A percentile compares a stretch with the other conserved stretches of the same genome.
Evolutionary conservation across 176 grass and related monocot species (phyloP).

Genomic region (Cenchrus purpureus): DNA sequence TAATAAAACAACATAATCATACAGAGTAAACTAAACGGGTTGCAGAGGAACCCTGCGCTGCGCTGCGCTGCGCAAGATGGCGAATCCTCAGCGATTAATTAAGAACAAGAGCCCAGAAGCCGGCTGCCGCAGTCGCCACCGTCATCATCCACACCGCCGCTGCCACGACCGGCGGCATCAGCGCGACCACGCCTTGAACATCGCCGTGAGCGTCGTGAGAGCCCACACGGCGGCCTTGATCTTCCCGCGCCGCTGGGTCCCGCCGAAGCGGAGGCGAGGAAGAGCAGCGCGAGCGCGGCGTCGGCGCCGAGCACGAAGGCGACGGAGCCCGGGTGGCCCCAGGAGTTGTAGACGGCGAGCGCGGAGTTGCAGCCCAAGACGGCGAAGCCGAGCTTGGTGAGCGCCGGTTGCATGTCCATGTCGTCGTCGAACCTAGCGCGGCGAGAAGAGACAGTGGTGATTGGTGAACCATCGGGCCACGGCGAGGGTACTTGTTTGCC

Average conservation of each 20-base stretch:
- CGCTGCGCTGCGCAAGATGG: too few relatives aligned
- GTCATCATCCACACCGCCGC: conserved; percentile 4
- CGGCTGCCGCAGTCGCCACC: neutral
- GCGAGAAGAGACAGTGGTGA: too few relatives aligned
- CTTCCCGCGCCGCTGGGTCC: neutral
- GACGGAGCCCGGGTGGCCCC: neutral
- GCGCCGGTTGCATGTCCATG: too few relatives aligned
- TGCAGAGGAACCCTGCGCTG: too few relatives aligned
- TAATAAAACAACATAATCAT: too few relatives aligned
- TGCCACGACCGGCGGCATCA: conserved; percentile 20
- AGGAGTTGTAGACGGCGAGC: too few relatives aligned
- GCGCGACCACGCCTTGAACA: conserved; percentile 25
- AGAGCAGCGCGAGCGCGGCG: neutral
- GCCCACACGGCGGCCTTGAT: conserved; percentile 4
- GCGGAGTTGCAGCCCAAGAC: too few relatives aligned
- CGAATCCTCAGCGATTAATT: neutral
- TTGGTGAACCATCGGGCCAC: too few relatives aligned
- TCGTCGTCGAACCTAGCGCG: too few relatives aligned
- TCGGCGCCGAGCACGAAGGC: conserved; percentile 13
- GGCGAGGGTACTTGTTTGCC: too few relatives aligned
- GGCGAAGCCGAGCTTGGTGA: too few relatives aligned
- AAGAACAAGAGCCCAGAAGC: neutral
- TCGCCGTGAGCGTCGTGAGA: conserved; percentile 2
- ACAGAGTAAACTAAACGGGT: too few relatives aligned
- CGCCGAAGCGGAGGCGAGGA: neutral